These are phyloP conservation scores for Cenchrus purpureus DNA, from an alignment of 176 grass and related monocot species.

Conservation along the genomic window DNA sequence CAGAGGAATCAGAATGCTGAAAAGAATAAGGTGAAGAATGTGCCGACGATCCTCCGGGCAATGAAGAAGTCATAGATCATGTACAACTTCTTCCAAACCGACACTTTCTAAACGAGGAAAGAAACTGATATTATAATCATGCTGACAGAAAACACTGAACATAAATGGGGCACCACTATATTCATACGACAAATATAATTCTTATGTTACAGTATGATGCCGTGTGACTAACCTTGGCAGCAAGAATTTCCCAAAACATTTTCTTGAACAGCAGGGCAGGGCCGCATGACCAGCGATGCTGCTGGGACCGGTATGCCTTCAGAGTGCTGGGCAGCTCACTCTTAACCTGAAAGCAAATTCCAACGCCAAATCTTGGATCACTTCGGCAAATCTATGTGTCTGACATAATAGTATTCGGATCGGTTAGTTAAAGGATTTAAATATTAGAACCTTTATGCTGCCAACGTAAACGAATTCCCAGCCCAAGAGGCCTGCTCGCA, in stretches of 20 bases:
- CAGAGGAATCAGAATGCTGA: constrained; percentile 56
- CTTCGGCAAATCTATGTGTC: not conserved
- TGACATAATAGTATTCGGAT: not conserved
- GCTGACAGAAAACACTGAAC: not conserved
- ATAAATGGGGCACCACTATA: no score
- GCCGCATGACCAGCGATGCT: constrained; percentile 92
- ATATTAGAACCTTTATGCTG: constrained; percentile 45
- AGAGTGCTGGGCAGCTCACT: constrained; percentile 75
- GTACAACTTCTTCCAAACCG: constrained; percentile 64
- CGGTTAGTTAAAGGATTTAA: not conserved
- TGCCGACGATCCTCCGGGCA: constrained; percentile 51
- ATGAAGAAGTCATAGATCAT: constrained; percentile 73
- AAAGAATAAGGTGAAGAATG: constrained; percentile 76
- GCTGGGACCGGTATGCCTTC: constrained; percentile 79
- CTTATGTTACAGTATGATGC: not conserved
- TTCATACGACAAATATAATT: not conserved
- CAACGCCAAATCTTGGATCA: not conserved
- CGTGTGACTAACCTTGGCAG: constrained; percentile 47
- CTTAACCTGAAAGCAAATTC: constrained; percentile 58
- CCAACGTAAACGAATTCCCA: constrained; percentile 85
- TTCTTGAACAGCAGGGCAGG: constrained; percentile 76
- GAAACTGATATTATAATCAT: not conserved
- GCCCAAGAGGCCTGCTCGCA: constrained; percentile 63
- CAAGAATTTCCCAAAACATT: constrained; percentile 63
- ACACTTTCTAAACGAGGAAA: constrained; percentile 49